These are phyloP conservation scores for Nigrospora oryzae DNA, from an alignment of 2,329 filamentous ascomycete genomes.

Conservation along the genomic window DNA sequence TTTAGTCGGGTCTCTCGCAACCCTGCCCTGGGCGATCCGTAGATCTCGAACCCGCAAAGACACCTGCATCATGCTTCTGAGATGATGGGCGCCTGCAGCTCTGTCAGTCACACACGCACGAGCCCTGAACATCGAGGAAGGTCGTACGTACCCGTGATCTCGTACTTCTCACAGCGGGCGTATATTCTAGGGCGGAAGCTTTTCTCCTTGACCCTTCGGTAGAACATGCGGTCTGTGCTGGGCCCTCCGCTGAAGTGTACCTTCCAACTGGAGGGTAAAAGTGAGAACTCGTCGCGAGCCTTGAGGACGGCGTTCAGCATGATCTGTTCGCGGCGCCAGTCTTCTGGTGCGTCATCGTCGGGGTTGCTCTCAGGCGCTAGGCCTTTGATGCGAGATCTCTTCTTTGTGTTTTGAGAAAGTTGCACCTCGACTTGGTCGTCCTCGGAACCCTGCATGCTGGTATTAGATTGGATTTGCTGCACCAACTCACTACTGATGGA, in stretches of 20 bases:
- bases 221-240: slow-evolving; percentile 19
- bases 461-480: too few species aligned
- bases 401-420: background rate
- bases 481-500: too few species aligned
- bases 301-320: slow-evolving; percentile 18
- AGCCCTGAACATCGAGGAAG: background rate
- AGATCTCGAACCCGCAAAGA: slow-evolving; percentile 3
- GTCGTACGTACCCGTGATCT: slow-evolving; percentile 17
- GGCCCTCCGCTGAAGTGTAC: slow-evolving; percentile 21
- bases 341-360: slow-evolving; percentile 8
- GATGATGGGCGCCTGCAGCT: background rate
- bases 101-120: background rate
- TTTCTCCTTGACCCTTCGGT: slow-evolving; percentile 12
- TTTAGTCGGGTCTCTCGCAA: slow-evolving; percentile 1
- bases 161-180: slow-evolving; percentile 13
- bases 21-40: background rate
- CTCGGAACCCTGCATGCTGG: too few species aligned
- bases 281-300: slow-evolving; percentile 16
- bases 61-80: background rate
- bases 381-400: background rate
- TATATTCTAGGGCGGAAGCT: slow-evolving; percentile 20
- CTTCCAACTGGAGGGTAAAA: slow-evolving; percentile 22
- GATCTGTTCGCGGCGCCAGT: slow-evolving; percentile 18
- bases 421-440: too few species aligned
- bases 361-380: slow-evolving; percentile 1